Evolutionary conservation across 495 filamentous ascomycete species (phyloP), one percentile per base, ranked within the genome.

Genomic region (Halenospora varia): DNA sequence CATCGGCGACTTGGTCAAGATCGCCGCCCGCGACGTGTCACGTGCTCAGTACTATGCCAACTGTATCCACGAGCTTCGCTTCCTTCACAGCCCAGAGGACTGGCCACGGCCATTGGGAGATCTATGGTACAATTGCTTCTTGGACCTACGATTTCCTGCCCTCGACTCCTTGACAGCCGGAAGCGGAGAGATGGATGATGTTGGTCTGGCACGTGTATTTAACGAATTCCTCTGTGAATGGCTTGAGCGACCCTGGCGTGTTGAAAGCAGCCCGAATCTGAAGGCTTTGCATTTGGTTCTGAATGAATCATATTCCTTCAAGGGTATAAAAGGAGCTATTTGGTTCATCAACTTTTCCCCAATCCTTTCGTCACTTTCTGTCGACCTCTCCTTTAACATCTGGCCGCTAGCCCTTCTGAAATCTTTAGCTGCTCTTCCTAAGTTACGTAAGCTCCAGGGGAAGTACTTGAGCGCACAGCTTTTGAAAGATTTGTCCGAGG

Each of bases 11-110:
- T 17, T 47, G n/a, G 44, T n/a, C 44, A 47, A 47, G 4, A 47
- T 47, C 44, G 44, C 44, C 44, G 44, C 44, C 44, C 44, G 44
- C 44, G 44, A 47, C 44, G 44, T 47, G 44, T 47, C 44, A n/a
- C 44, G 44, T 47, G 44, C 44, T 47, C 44, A 17, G 44, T 47
- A 47, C 44, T 47, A 47, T 47, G 44, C 44, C 44, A 47, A 47
- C 44, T 47, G 44, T 23, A 47, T 47, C 17, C n/a, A 17, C 44
- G 44, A 47, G 44, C 44, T 47, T 47, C 44, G 44, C n/a, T 47
- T 47, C 44, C 6, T 47, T 47, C 20, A n/a, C 44, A 47, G 44
- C 44, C n/a, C 6, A 47, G 44, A 47, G 44, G n/a, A 47, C 44
- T 47, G 44, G 44, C 44, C 44, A 47, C 4, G 44, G n/a, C n/a